These are phyloP conservation scores for Ceratocystis diversiconidia DNA, from an alignment of 2,329 filamentous ascomycete genomes.

Conservation along the genomic window DNA sequence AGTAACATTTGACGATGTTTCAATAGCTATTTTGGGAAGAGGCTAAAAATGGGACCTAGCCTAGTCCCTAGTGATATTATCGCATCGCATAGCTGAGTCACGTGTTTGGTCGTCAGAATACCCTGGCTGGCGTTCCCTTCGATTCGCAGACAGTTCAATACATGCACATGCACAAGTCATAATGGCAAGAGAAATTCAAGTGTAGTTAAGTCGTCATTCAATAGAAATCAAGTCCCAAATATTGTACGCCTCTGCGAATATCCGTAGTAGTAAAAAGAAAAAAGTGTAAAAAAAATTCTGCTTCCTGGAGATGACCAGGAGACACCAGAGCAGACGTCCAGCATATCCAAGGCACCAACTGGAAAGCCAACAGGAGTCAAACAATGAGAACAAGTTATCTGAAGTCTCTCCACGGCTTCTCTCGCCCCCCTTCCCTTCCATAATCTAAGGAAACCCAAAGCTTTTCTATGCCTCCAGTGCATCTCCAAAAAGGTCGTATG, in stretches of 20 bases:
- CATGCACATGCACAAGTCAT: background rate
- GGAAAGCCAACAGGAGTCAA: slow-evolving; percentile 7
- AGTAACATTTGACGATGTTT: no score
- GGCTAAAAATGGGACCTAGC: no score
- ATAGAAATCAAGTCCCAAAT: slow-evolving; percentile 15
- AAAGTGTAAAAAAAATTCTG: background rate
- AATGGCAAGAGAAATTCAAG: background rate
- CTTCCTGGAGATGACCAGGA: background rate
- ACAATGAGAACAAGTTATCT: slow-evolving; percentile 16
- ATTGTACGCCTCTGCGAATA: slow-evolving; percentile 13
- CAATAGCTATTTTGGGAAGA: no score
- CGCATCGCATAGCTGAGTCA: no score
- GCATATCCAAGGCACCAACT: background rate
- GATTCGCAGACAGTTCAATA: no score
- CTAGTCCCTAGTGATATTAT: no score
- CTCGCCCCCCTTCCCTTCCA: background rate
- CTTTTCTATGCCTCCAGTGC: background rate
- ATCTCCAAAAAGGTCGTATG: slow-evolving; percentile 3
- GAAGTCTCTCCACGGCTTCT: slow-evolving; percentile 9
- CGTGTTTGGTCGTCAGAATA: no score
- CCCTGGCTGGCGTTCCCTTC: no score
- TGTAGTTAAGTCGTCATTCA: slow-evolving; percentile 16
- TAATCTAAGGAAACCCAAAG: background rate
- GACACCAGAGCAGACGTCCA: slow-evolving; percentile 1
- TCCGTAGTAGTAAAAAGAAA: slow-evolving; percentile 3